Evolutionary conservation across 2,329 filamentous ascomycete genomes (phyloP).

Genomic region (Colletotrichum navitas): DNA sequence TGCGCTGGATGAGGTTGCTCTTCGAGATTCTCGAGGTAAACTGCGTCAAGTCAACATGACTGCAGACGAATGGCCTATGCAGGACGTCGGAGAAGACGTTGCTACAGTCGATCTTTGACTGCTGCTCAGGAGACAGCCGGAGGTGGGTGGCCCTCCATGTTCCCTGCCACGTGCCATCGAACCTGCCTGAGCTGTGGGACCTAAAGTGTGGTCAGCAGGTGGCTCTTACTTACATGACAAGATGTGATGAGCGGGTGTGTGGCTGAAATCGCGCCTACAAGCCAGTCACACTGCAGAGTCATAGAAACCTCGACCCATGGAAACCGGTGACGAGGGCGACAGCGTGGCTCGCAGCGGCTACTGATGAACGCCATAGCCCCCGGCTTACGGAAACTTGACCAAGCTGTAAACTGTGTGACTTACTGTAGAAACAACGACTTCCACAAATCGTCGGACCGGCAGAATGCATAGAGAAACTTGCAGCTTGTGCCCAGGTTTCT

Average conservation of each 20-base stretch:
- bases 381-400: not conserved
- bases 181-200: slow-evolving; percentile 44
- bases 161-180: slow-evolving; percentile 74
- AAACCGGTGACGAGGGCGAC: not conserved
- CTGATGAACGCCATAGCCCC: not conserved
- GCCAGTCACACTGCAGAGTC: slow-evolving; percentile 4
- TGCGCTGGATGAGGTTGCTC: slow-evolving; percentile 78
- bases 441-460: slow-evolving; percentile 88
- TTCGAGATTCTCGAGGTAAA: slow-evolving; percentile 80
- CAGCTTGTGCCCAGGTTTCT: slow-evolving; percentile 80
- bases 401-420: slow-evolving; percentile 56
- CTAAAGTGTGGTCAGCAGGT: slow-evolving; percentile 33
- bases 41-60: slow-evolving; percentile 75
- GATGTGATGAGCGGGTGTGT: not conserved
- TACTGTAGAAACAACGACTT: slow-evolving; percentile 87
- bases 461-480: slow-evolving; percentile 88
- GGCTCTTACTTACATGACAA: slow-evolving; percentile 11
- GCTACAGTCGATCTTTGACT: slow-evolving; percentile 75
- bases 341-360: not conserved
- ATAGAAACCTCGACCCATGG: not conserved
- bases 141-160: slow-evolving; percentile 88
- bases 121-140: slow-evolving; percentile 62
- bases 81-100: slow-evolving; percentile 91
- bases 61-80: slow-evolving; percentile 91
- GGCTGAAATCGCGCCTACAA: not conserved